Evolutionary conservation across 1,139 yeast genomes (phyloP).

Genomic region (Tardiomyces digboiensis): DNA sequence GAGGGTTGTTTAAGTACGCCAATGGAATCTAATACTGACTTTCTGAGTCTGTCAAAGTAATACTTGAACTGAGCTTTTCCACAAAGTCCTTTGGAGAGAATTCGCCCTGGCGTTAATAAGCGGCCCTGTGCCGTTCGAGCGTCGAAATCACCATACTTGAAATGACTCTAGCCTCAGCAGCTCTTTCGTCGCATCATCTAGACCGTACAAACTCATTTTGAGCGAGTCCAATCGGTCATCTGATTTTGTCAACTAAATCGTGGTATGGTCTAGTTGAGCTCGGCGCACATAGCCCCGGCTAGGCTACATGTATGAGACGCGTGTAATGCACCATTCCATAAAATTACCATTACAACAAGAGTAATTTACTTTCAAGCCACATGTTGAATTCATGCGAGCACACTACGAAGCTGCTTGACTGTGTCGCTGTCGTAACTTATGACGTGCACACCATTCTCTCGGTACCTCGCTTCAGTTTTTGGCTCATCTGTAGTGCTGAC

Average conservation of each 20-base stretch:
- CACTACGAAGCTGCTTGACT: not conserved
- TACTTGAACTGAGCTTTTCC: conserved; percentile 55
- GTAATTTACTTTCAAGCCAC: no score
- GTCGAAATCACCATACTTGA: no score
- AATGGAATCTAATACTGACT: not conserved
- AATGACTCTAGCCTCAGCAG: conserved; percentile 66
- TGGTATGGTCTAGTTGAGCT: no score
- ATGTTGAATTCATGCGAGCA: no score
- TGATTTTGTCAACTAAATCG: not conserved
- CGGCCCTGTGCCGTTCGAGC: not conserved
- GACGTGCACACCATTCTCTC: not conserved
- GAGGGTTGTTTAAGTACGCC: not conserved
- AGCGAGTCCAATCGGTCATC: not conserved
- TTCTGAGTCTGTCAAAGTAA: conserved; percentile 42
- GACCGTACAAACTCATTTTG: conserved; percentile 34
- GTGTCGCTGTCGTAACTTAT: not conserved
- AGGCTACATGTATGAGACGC: no score
- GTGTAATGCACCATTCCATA: no score
- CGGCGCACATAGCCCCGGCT: no score
- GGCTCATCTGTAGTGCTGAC: not conserved
- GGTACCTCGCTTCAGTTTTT: not conserved
- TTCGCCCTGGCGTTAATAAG: conserved; percentile 33
- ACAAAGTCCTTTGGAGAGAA: conserved; percentile 73
- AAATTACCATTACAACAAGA: no score
- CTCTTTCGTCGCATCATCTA: conserved; percentile 64